Evolutionary conservation across 2,329 filamentous ascomycete species (phyloP), one percentile per base, ranked within the genome.

Genomic region (Cadophora malorum): DNA sequence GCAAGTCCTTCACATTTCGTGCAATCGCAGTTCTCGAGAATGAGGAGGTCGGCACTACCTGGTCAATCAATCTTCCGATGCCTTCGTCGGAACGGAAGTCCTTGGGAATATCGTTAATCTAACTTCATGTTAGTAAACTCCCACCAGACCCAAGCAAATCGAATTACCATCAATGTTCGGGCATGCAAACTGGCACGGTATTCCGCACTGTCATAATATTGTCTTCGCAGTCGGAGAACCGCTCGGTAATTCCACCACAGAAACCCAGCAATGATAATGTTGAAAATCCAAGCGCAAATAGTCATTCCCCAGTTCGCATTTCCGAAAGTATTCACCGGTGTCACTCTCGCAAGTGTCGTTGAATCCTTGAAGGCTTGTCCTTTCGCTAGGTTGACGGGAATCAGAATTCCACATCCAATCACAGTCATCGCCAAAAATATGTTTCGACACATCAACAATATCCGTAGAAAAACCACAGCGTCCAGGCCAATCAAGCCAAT

Each of bases 201-300:
- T 52, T 97, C 95, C 0, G 90, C 84, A 74, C 89, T 95, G 75
- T 95, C 87, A 75, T 97, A 95, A 76, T 96, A 97, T 52, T 86
- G 82, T 68, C 92, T 88, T 70, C 94, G 87, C 71, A 99, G 80
- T 41, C 82, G 81, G 19, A 89, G 80, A 23, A 99, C 85, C 59
- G 88, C 90, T 38, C 86, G 85, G 79, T 98, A 98, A 76, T 97
- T 98, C 82, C 86, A 90, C 94, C 94, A 99, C 33, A 99, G 81
- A 73, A 96, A 97, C 64, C 85, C 90, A 67, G 87, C 89, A 16
- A 97, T 85, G 23, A 93, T 85, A n/a, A 90, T 77, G 77, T 95
- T 90, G 77, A 94, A 92, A 0, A 89, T 70, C 81, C 86, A 91
- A 0, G 85, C 84, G 53, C 88, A 81, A 9, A 87, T 79, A 5